Base-by-base conservation (phyloP, 257 asterid species). In the Salvia rosmarinus region DNA sequence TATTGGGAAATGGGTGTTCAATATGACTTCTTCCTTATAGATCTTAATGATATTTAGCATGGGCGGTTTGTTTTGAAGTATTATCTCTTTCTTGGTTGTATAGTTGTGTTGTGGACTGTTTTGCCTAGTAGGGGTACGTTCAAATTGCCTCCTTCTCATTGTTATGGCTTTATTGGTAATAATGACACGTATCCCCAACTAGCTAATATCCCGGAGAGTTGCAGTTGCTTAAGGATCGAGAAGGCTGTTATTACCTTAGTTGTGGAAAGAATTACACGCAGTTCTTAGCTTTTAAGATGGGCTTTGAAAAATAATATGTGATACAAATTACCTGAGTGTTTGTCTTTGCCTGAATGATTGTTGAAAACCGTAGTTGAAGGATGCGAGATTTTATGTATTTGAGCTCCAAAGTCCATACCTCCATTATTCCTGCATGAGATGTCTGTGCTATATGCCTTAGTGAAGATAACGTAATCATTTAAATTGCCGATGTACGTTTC, bases 301-400 rank as follows among this genome's bases (percentile, higher is more conserved):
- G 37, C 37, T 57, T 47, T 16, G 3, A 2, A 9, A 23, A 40
- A 40, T 20, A 9, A 4, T 56, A 1, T 28, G 9, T 37, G 11
- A 50, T 50, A 9, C 19, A 34, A n/a, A 39, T 37, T 49, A 37
- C 70, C 4, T n/a, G n/a, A n/a, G n/a, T n/a, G n/a, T 61, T 46
- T 21, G 28, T 54, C 25, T 20, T 28, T 21, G n/a, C n/a, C n/a
- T n/a, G n/a, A n/a, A n/a, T n/a, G n/a, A n/a, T n/a, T n/a, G 34
- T 28, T 43, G 70, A 44, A 47, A 71, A 34, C 11, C 2, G 46
- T 19, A 0, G 51, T 9, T 5, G 16, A 5, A 1, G 20, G 28
- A 40, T 50, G 71, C 70, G 13, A 37, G n/a, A 35, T 63, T 28
- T 43, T 17, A 20, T 16, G 65, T 49, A 12, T 61, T 21, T 72